Base-by-base conservation (phyloP, 495 filamentous ascomycete genomes). In the Tetracladium setigerum region DNA sequence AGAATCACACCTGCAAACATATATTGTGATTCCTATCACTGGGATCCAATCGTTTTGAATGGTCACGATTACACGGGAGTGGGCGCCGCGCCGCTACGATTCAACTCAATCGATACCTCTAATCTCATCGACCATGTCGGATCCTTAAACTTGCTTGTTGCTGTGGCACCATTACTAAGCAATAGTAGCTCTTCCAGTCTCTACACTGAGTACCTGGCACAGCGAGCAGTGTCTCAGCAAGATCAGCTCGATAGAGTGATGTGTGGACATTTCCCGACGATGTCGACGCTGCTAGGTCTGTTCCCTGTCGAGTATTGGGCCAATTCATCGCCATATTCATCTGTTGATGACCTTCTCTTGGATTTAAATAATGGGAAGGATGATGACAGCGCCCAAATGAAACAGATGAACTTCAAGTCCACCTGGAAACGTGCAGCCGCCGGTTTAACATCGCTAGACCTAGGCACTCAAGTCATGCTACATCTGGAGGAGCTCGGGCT, bases 81-180 rank as follows among this genome's bases (percentile, higher is more conserved):
- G 10, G 51, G 55, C 13, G 44, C 42, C 6, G 67, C 66, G 12
- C 72, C 74, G 9, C 46, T 49, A 18, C 34, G 58, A 19, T 82
- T 82, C 43, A 64, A 80, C 46, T 61, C 73, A 14, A 76, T 83
- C 34, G 76, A 83, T 52, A 81, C 77, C 1, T 78, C 73, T 4
- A 75, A 73, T 47, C 61, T 80, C 6, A 54, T 61, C 16, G 74
- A 78, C 47, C 64, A 75, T 41, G 11, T 73, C 16, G 74, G 73
- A 14, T 40, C 62, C 0, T 32, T 81, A 5, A 76, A 73, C 45
- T 43, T 79, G 11, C 52, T 82, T 11, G 52, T 72, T 22, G 67
- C 76, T 1, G 52, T 70, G 1, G 52, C 54, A 9, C 78, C 72
- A 9, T 48, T 82, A 24, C 55, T 81, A 9, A 59, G 58, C 5